phyloP scores from a whole-genome alignment of 2,329 filamentous ascomycete genomes.

The Ploettnerulaceae sp. region DNA sequence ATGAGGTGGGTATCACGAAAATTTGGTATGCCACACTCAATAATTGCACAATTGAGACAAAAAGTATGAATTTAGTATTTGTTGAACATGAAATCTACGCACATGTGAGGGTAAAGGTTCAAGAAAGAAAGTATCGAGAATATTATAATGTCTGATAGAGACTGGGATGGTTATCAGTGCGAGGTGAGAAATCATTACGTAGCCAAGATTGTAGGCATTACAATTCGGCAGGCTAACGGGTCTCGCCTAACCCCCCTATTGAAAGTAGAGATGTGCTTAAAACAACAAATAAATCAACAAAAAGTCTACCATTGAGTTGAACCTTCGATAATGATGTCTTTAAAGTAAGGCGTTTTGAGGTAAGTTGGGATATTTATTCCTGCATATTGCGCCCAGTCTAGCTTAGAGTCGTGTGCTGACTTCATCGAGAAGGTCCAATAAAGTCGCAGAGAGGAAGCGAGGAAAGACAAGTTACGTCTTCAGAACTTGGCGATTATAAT shows the following conservation, averaged over 20 bases:
- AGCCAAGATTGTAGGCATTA: background rate
- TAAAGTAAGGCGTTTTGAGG: too few relatives aligned
- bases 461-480: background rate
- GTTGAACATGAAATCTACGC: background rate
- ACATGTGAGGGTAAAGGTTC: background rate
- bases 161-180: background rate
- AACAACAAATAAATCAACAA: too few relatives aligned
- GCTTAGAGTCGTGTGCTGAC: background rate
- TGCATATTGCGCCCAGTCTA: background rate
- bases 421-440: background rate
- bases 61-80: conserved; percentile 3
- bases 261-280: background rate
- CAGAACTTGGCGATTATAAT: background rate
- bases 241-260: background rate
- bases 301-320: too few relatives aligned
- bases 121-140: background rate
- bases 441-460: background rate
- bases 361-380: too few relatives aligned
- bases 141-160: background rate
- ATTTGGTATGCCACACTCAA: conserved; percentile 5
- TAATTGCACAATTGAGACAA: conserved; percentile 1
- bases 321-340: too few relatives aligned
- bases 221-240: background rate
- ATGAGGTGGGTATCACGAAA: background rate
- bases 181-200: background rate